A percentile compares a stretch with the other conserved stretches of the same genome.
Conservation (phyloP, 305 asterid genomes). For the Solanum aculeatissimum region DNA sequence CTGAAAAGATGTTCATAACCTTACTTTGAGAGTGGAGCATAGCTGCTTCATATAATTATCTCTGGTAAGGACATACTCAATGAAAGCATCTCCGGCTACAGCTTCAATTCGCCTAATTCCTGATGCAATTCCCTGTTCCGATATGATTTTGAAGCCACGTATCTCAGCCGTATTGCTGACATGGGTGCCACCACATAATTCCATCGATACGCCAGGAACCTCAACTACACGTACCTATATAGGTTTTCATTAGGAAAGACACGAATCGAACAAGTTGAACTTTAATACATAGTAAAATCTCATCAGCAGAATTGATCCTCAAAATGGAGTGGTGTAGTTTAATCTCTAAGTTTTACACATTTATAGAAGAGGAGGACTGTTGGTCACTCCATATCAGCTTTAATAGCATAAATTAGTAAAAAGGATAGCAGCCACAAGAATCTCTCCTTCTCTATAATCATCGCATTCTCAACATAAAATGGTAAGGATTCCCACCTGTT, state of each 20-base stretch:
- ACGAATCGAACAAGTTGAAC: neutral
- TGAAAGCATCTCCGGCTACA: constrained; percentile 90
- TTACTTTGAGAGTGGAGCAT: constrained; percentile 89
- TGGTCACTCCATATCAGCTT: neutral
- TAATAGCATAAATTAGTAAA: neutral
- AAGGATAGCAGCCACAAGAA: neutral
- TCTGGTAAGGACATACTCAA: constrained; percentile 70
- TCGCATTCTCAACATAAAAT: neutral
- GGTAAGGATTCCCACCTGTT: constrained; percentile 31
- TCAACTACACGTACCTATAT: constrained; percentile 87
- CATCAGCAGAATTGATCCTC: neutral
- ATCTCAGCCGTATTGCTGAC: constrained; percentile 69
- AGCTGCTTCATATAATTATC: constrained; percentile 91
- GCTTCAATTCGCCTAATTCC: constrained; percentile 94
- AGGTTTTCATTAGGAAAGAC: constrained; percentile 1
- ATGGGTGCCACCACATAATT: constrained; percentile 96
- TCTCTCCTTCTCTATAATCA: neutral
- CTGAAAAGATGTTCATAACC: neutral
- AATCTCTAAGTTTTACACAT: neutral
- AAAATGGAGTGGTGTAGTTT: neutral
- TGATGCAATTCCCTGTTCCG: constrained; percentile 85
- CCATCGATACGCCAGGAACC: constrained; percentile 95
- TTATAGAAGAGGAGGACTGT: neutral
- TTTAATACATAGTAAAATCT: neutral
- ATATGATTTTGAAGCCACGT: constrained; percentile 82